phyloP scores from a whole-genome alignment of 345 rosid genomes.

The Lepidium aucheri region DNA sequence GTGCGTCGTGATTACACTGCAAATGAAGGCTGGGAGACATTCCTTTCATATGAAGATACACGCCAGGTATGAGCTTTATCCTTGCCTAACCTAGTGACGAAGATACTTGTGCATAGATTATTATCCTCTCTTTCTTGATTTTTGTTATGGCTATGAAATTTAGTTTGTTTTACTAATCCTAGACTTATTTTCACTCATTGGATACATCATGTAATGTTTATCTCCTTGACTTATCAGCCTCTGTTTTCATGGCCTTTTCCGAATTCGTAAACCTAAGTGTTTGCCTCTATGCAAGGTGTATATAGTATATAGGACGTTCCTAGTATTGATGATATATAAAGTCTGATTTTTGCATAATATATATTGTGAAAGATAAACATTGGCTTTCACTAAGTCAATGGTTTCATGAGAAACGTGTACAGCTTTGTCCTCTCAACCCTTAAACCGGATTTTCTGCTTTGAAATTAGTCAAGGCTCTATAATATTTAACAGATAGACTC shows the following conservation, averaged over 20 bases:
- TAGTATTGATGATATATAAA: not conserved
- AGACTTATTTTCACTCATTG: not conserved
- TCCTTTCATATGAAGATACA: conserved; percentile 93
- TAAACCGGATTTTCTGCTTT: not conserved
- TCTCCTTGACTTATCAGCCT: not conserved
- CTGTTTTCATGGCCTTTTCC: not conserved
- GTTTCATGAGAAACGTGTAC: not conserved
- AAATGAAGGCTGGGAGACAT: conserved; percentile 99
- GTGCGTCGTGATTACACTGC: conserved; percentile 98
- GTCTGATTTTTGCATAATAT: not conserved
- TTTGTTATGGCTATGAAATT: not conserved
- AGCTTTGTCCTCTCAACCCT: not conserved
- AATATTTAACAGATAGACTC: not conserved
- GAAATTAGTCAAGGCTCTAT: not conserved
- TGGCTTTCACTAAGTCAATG: not conserved
- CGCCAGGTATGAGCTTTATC: conserved; percentile 52
- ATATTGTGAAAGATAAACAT: not conserved
- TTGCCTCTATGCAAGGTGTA: not conserved
- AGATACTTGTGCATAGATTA: not conserved
- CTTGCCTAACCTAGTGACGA: not conserved
- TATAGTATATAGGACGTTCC: not conserved
- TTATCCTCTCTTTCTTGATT: not conserved
- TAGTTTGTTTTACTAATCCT: not conserved
- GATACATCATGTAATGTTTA: not conserved
- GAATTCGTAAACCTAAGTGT: not conserved